These are phyloP conservation scores for Tolypocladium capitatum DNA, from an alignment of 2,329 filamentous ascomycete genomes.

Conservation along the genomic window DNA sequence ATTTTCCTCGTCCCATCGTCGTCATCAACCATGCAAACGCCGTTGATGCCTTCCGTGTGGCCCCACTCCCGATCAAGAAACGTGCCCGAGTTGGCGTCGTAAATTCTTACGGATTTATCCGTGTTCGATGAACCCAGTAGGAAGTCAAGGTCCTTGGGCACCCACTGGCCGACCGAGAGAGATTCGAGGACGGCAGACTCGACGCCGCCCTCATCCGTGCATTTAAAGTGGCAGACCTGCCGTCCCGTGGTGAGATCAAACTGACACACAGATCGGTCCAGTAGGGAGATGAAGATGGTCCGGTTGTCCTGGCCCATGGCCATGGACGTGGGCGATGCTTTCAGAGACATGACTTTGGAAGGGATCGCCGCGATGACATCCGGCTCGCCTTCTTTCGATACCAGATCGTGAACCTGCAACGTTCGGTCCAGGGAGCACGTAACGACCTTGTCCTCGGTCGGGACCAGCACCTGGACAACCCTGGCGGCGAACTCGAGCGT, in stretches of 20 bases:
- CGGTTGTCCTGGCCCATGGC: constrained; percentile 49
- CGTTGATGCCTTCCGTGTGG: constrained; percentile 86
- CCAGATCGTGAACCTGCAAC: constrained; percentile 66
- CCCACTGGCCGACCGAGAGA: constrained; percentile 49
- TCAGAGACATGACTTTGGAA: constrained; percentile 64
- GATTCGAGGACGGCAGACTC: constrained; percentile 78
- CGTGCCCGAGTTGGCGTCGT: constrained; percentile 62
- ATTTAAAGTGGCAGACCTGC: constrained; percentile 62
- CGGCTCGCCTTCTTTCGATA: constrained; percentile 52
- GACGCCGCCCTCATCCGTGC: constrained; percentile 62
- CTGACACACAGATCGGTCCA: constrained; percentile 47
- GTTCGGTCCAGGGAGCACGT: constrained; percentile 85
- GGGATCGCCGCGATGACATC: constrained; percentile 65
- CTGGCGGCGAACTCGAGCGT: constrained; percentile 87
- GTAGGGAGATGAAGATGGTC: constrained; percentile 43
- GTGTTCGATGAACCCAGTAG: constrained; percentile 84
- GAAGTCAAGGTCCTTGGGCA: constrained; percentile 44
- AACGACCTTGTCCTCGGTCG: constrained; percentile 61
- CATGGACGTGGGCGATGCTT: constrained; percentile 80
- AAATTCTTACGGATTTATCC: constrained; percentile 88
- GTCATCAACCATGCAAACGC: constrained; percentile 57
- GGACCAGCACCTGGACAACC: constrained; percentile 61
- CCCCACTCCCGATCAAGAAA: constrained; percentile 87
- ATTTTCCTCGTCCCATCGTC: constrained; percentile 43
- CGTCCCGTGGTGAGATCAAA: constrained; percentile 56